phyloP scores from a whole-genome alignment of 306 rosid species.

The Luffa acutangula region DNA sequence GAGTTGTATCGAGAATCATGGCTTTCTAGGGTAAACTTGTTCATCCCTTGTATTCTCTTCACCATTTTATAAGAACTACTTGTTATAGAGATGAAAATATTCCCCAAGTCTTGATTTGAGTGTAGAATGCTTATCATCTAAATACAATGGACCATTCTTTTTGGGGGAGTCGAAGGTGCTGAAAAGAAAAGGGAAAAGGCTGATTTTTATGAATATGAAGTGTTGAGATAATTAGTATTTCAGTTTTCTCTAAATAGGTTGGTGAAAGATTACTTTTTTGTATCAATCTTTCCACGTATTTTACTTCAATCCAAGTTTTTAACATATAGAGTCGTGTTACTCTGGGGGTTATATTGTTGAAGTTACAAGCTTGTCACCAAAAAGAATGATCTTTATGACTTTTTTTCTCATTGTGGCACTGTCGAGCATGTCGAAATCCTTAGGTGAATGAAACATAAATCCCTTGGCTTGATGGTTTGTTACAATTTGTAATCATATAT shows the following conservation, averaged over 20 bases:
- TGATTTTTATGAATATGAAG: not conserved
- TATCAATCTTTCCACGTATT: not conserved
- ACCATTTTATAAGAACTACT: too few species aligned
- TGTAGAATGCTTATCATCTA: too few species aligned
- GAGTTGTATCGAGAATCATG: too few species aligned
- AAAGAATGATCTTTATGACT: constrained; percentile 50
- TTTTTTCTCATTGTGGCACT: constrained; percentile 66
- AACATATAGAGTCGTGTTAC: constrained; percentile 18
- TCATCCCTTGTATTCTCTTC: too few species aligned
- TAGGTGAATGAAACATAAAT: too few species aligned
- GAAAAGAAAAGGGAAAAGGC: constrained; percentile 6
- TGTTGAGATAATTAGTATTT: not conserved
- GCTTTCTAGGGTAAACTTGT: too few species aligned
- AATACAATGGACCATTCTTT: too few species aligned
- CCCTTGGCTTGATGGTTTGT: too few species aligned
- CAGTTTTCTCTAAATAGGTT: constrained; percentile 8
- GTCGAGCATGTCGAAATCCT: constrained; percentile 72
- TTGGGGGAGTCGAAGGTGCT: not conserved
- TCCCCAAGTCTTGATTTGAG: too few species aligned
- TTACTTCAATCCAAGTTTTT: not conserved
- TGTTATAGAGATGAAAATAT: too few species aligned
- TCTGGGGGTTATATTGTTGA: constrained; percentile 61
- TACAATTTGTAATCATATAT: too few species aligned
- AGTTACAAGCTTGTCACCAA: constrained; percentile 65
- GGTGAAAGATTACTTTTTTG: not conserved